Evolutionary conservation across 2,329 filamentous ascomycete genomes (phyloP), one percentile per base, ranked within the genome.

Genomic region (Zymoseptoria crescenta): DNA sequence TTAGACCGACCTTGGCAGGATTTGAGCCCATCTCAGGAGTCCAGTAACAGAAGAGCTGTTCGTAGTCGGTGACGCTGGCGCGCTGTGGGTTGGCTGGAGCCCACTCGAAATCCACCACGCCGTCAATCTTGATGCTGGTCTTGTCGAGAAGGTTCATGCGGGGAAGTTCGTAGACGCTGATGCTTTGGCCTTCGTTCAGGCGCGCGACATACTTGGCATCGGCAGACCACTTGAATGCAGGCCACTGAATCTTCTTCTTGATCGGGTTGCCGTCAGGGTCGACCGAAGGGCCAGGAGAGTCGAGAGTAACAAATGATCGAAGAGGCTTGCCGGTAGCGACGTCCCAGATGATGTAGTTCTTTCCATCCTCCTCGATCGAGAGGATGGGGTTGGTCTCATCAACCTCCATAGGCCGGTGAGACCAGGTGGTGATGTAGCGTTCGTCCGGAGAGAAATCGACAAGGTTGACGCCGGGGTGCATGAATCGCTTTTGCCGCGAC

Each of bases 261-360:
- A 83, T 78, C 29, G 84, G 83, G 61, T 84, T 80, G 62, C 84
- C 84, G 45, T 86, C 83, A 45, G 80, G 80, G 58, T 86, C 86
- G 54, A 75, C 76, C 45, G 78, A 77, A 54, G 83, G 80, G 65
- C 82, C 83, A 29, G 89, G 85, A 13, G 89, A 78, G 67, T 99
- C 94, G 64, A 96, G 83, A 67, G 93, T 96, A 64, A 90, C 86
- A 73, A 99, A 99, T 0, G 94, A 97, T 64, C 94, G 89, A 55
- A 99, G 82, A 58, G 93, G 91, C 74, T 93, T 89, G 69, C 85
- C 87, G 8, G 93, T 94, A 56, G 89, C 88, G 63, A 97, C 87
- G 71, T 97, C 93, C 94, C 94, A 99, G 71, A 99, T 92, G 71
- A 99, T 88, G 76, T 97, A 97, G 82, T 97, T 96, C 82, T 97